phyloP scores from a whole-genome alignment of 2,329 filamentous ascomycete species.

The Aspergillus sp. region DNA sequence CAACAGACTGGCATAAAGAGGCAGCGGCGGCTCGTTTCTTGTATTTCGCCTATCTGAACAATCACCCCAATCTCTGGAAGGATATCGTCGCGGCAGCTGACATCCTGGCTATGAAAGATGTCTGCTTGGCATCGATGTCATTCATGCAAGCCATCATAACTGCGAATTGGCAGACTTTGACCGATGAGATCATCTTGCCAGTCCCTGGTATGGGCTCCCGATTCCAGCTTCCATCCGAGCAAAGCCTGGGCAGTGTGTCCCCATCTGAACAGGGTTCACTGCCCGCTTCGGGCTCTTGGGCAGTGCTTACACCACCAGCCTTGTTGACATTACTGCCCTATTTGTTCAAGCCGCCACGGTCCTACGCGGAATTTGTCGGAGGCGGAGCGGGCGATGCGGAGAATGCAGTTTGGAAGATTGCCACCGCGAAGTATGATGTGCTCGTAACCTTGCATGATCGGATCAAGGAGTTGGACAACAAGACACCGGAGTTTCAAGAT shows the following conservation, averaged over 20 bases:
- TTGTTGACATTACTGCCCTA: conserved; percentile 49
- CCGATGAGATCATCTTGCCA: conserved; percentile 21
- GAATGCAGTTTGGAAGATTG: conserved; percentile 52
- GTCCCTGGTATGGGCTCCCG: conserved; percentile 13
- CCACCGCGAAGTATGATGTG: conserved; percentile 52
- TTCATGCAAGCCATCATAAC: conserved; percentile 49
- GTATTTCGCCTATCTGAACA: conserved; percentile 48
- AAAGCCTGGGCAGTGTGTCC: conserved; percentile 29
- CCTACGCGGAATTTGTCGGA: conserved; percentile 53
- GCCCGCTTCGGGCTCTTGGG: conserved; percentile 43
- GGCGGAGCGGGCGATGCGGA: conserved; percentile 51
- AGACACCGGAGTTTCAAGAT: conserved; percentile 31
- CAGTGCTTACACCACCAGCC: conserved; percentile 47
- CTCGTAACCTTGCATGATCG: conserved; percentile 43
- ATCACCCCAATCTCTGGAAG: conserved; percentile 47
- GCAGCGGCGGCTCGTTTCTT: conserved; percentile 48
- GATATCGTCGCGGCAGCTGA: conserved; percentile 50
- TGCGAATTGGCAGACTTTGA: conserved; percentile 46
- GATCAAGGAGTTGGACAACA: conserved; percentile 32
- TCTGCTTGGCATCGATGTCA: conserved; percentile 49
- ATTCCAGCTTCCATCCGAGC: conserved; percentile 37
- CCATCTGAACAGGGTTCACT: conserved; percentile 29
- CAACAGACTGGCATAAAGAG: conserved; percentile 40
- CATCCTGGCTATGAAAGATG: conserved; percentile 51
- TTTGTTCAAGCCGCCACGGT: conserved; percentile 50